Evolutionary conservation across 371 early-diverging fungal genomes (phyloP), one percentile per base, ranked within the genome.

Genomic region (Conidiobolus incongruus): DNA sequence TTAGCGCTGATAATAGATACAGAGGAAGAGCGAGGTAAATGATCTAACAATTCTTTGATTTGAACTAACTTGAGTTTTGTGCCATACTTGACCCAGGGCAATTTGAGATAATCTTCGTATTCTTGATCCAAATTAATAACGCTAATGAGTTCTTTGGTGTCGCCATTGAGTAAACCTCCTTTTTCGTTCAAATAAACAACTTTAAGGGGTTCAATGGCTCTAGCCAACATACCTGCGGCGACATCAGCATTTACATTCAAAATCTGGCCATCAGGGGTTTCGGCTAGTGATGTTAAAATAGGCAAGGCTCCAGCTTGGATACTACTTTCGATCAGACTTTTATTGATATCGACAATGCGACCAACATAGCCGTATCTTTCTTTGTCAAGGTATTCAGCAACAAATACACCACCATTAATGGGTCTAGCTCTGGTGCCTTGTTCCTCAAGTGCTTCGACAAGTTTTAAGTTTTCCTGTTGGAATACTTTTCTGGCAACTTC

Each of bases 201-300:
- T 66, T 93, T 95, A 30, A 95, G 66, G 8, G 93, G 96, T 67
- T 95, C 88, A 23, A 95, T 56, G 1, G 84, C 96, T 23, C 81
- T 75, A 15, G 93, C 93, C 38, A 95, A 65, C 58, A 93, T 94
- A 37, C 88, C 88, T 15, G 93, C 93, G 15, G 93, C 96, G 11
- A 90, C 82, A 60, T 95, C 96, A 24, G 96, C 96, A 58, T 95
- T 95, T 40, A 93, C 92, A 38, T 95, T 95, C 53, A 95, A 63
- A 47, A 91, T 87, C 62, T 95, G 96, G 40, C 96, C 93, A 28
- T 73, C 70, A 24, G 82, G 81, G 1, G 94, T 92, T 59, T 92
- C 92, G n/a, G 94, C 93, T 20, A 95, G 66, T 38, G 78, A 77
- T 11, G 93, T 92, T 49, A 95, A 61, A 51, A 95, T 92, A 12